Base-by-base conservation (phyloP, 1,284 basidiomycete species). In the Trichosporon coremiiforme region DNA sequence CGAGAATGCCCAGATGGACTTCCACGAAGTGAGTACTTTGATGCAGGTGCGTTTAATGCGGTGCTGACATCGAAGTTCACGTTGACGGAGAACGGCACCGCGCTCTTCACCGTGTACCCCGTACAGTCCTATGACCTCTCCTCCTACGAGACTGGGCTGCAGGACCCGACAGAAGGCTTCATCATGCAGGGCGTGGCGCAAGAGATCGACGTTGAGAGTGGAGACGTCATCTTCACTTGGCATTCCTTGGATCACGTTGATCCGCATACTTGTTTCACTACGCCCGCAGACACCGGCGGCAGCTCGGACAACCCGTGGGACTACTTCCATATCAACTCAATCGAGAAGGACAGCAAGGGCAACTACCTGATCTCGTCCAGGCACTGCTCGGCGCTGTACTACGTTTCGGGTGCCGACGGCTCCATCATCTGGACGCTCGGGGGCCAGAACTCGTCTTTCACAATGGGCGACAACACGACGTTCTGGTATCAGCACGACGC, bases 301-400 rank as follows among this genome's bases (percentile, higher is more conserved):
- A 63, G 67, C 9, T 33, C 64, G 15, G 53, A 66, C 12, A 55
- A 64, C 22, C 70, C 72, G 0, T 79, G 74, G 74, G 78, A 77
- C 64, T 80, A 75, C 66, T 76, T 78, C 45, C 79, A 82, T 70
- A 74, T 82, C 71, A 82, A 83, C 67, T 73, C 76, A 9, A 71
- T 82, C 12, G 77, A 78, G 33, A 80, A 79, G 67, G 79, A 81
- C 67, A 47, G 35, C 20, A 22, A 60, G 20, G 81, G 80, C 57
- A 81, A 82, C 71, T 83, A 77, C 68, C 67, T 83, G n/a, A 68
- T 82, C 68, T 78, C 76, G 0, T 74, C 77, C 1, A 73, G 82
- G 9, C 80, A 82, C 64, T 75, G 75, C 25, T 71, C 77, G 33
- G 76, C 80, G 0, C 25, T 80, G 1, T 83, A 80, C 71, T 79